Conservation (phyloP, 78 protist genomes). For the Creolimax fragrantissima region DNA sequence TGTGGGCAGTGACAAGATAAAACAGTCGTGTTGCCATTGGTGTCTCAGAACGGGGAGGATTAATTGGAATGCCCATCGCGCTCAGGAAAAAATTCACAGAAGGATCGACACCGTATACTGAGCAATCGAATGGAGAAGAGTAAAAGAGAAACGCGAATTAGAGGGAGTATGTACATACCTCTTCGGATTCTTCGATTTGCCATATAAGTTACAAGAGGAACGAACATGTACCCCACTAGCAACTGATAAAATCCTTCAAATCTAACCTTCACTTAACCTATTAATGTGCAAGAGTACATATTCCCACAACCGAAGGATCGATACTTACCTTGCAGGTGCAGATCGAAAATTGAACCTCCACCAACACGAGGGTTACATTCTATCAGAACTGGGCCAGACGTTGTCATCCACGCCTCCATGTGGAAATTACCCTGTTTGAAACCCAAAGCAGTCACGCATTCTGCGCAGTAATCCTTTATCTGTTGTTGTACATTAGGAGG, state of each 20-base stretch:
- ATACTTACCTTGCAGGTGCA: not conserved
- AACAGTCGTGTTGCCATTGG: not conserved
- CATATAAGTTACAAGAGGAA: too few relatives aligned
- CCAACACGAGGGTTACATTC: conserved; percentile 18
- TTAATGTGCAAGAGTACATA: too few relatives aligned
- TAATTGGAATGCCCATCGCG: not conserved
- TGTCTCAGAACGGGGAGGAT: not conserved
- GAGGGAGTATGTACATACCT: too few relatives aligned
- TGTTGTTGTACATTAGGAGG: not conserved
- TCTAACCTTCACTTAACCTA: too few relatives aligned
- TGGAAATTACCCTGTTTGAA: conserved; percentile 13
- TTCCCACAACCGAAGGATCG: too few relatives aligned
- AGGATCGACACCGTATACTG: conserved; percentile 15
- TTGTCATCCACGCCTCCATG: not conserved
- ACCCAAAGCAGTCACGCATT: not conserved
- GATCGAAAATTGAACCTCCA: not conserved
- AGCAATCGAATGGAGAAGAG: too few relatives aligned
- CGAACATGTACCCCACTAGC: too few relatives aligned
- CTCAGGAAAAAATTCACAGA: not conserved
- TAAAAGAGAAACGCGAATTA: too few relatives aligned
- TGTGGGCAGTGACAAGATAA: not conserved
- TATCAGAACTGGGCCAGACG: not conserved
- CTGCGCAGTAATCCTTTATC: not conserved
- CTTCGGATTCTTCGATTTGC: too few relatives aligned
- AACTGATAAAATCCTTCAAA: too few relatives aligned